Conservation (phyloP, 2,329 filamentous ascomycete species). For the Exophiala bonariae region DNA sequence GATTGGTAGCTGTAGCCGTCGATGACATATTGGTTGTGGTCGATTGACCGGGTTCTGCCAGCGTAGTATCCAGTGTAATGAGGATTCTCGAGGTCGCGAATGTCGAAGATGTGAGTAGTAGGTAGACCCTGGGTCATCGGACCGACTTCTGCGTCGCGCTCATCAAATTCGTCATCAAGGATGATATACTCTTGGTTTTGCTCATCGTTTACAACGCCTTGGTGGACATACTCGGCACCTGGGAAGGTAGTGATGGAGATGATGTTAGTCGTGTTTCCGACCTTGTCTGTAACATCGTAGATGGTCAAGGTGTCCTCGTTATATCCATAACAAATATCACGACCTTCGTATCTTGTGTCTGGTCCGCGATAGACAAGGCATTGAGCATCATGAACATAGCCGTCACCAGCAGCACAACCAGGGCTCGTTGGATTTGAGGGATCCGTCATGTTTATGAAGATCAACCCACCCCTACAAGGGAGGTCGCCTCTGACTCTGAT, state of each 20-base stretch:
- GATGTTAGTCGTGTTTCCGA: conserved; percentile 8
- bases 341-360: conserved; percentile 47
- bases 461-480: conserved; percentile 54
- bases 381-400: conserved; percentile 64
- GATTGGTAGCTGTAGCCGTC: conserved; percentile 49
- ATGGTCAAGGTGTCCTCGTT: conserved; percentile 41
- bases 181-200: conserved; percentile 48
- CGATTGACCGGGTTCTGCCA: conserved; percentile 43
- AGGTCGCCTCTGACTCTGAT: conserved; percentile 7
- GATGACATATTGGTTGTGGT: conserved; percentile 52
- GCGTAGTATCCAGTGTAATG: conserved; percentile 46
- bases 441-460: conserved; percentile 60
- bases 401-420: conserved; percentile 56
- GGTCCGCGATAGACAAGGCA: conserved; percentile 58
- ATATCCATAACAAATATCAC: conserved; percentile 59
- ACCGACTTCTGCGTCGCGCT: conserved; percentile 39
- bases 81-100: conserved; percentile 44
- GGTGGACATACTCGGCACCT: conserved; percentile 53
- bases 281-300: conserved; percentile 18
- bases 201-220: conserved; percentile 55
- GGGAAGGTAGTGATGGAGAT: conserved; percentile 13
- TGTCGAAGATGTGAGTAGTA: conserved; percentile 55
- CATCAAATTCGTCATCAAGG: conserved; percentile 56
- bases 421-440: conserved; percentile 53
- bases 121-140: conserved; percentile 45